These are phyloP conservation scores for Hortiboletus campestris DNA, from an alignment of 768 basidiomycete species.

Conservation along the genomic window DNA sequence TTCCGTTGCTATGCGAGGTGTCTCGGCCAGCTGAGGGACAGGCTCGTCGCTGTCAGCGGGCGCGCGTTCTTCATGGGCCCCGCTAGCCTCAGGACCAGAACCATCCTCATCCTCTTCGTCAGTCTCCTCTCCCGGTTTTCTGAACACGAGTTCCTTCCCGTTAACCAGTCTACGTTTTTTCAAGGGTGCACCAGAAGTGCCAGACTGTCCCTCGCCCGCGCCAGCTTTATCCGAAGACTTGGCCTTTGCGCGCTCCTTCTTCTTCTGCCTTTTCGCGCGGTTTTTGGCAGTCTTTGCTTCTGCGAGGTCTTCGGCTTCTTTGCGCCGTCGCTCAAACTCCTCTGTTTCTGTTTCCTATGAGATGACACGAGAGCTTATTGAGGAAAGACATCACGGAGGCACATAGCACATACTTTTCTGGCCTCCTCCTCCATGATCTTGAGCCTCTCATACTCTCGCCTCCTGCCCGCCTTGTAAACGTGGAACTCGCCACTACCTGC, in stretches of 20 bases:
- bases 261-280: conserved; percentile 89
- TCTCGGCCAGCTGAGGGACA: conserved; percentile 3
- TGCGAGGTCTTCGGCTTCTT: conserved; percentile 64
- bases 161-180: conserved; percentile 84
- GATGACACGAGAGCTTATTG: not conserved
- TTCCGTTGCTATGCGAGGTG: conserved; percentile 29
- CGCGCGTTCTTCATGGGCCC: conserved; percentile 1
- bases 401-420: conserved; percentile 55
- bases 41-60: conserved; percentile 1
- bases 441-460: conserved; percentile 93
- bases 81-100: not conserved
- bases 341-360: conserved; percentile 63
- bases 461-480: conserved; percentile 92
- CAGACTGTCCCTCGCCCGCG: conserved; percentile 24
- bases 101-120: conserved; percentile 43
- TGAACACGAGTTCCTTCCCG: conserved; percentile 67
- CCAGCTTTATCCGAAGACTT: conserved; percentile 33
- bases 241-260: conserved; percentile 70
- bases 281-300: conserved; percentile 95
- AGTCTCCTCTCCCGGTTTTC: conserved; percentile 49
- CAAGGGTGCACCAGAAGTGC: conserved; percentile 42
- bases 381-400: not conserved
- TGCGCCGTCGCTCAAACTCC: conserved; percentile 75
- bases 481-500: conserved; percentile 98
- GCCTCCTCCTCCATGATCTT: conserved; percentile 85